Base-by-base conservation (phyloP, 768 basidiomycete genomes). In the Trametes punicea region DNA sequence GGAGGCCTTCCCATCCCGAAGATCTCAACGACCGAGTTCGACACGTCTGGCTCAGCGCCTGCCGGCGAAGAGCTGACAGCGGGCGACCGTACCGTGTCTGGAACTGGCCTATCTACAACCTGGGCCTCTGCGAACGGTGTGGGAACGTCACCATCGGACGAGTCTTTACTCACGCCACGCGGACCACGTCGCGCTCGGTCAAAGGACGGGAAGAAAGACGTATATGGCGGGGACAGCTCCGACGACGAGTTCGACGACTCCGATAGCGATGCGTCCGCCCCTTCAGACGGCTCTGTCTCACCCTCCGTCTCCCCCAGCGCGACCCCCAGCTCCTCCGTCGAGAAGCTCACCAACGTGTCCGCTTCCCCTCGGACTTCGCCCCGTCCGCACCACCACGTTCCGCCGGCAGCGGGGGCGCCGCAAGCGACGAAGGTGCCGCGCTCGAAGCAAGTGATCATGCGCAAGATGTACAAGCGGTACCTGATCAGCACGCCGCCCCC, bases 391-490 rank as follows among this genome's bases (percentile, higher is more conserved):
- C 34, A 49, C 11, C 29, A 40, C 18, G 40, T 18, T 23, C 21
- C 41, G 3, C 11, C 25, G 20, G 31, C 33, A 13, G 26, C 18
- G 26, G 44, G 42, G 8, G 21, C 42, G 13, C 33, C 46, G n/a
- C 39, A 49, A 25, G 21, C 40, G 29, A 25, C 30, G 18, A 64
- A 65, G 59, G 55, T 77, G 2, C 73, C 76, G 15, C 74, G 70
- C 31, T 70, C 72, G 18, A 75, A 78, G 56, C 90, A 89, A 30
- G 85, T 84, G 46, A 77, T 96, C 44, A 79, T 89, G 72, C 83
- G 91, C 1, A 79, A 90, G 1, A 92, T 93, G 4, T 93, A 92
- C 74, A 98, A 98, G 71, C 89, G 95, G 11, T 98, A 97, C 71
- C 84, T 98, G 56, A 90, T 98, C 69, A 82, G 86, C 15, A 79